Conservation (phyloP, 257 asterid species). For the Rubia yunnanensis region DNA sequence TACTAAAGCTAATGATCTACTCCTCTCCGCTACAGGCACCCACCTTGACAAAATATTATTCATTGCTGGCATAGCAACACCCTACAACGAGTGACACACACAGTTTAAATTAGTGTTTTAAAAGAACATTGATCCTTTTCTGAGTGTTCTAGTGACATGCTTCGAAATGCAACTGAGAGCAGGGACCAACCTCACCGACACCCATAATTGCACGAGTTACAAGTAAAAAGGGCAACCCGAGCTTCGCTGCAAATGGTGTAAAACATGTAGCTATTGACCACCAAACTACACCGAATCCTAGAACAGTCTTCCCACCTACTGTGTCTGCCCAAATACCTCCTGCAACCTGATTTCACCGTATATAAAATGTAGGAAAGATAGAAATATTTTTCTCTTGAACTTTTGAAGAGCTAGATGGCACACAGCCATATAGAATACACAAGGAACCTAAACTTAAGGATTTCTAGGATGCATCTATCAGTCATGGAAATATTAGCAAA, state of each 20-base stretch:
- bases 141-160: background rate
- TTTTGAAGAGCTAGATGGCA: background rate
- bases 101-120: background rate
- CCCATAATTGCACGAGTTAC: slow-evolving; percentile 94
- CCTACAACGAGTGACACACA: slow-evolving; percentile 39
- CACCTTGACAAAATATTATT: slow-evolving; percentile 81
- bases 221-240: slow-evolving; percentile 76
- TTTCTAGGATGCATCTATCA: background rate
- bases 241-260: slow-evolving; percentile 77
- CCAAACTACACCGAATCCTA: slow-evolving; percentile 92
- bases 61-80: slow-evolving; percentile 98
- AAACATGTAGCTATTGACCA: slow-evolving; percentile 82
- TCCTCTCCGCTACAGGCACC: slow-evolving; percentile 94
- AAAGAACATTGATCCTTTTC: background rate
- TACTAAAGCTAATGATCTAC: slow-evolving; percentile 81
- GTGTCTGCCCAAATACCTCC: slow-evolving; percentile 99
- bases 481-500: background rate
- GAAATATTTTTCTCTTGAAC: background rate
- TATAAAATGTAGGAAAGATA: slow-evolving; percentile 9
- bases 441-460: background rate
- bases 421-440: background rate
- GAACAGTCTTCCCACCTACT: slow-evolving; percentile 78
- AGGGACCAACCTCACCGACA: slow-evolving; percentile 67
- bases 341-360: slow-evolving; percentile 49
- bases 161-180: slow-evolving; percentile 2